phyloP scores from a whole-genome alignment of 2,329 filamentous ascomycete genomes.

The Chrysoporthe deuterocubensis region DNA sequence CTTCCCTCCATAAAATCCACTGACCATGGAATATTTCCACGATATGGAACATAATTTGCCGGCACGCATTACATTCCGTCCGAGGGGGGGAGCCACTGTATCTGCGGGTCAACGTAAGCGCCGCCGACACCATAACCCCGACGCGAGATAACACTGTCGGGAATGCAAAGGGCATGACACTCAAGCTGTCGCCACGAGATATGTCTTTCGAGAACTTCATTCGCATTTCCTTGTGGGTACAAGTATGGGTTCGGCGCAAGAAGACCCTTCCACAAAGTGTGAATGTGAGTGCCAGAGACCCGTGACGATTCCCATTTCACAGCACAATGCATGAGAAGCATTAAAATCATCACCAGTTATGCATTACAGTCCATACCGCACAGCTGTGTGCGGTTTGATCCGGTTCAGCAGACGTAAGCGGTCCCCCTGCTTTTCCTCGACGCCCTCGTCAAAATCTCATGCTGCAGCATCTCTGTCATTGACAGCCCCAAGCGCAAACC shows the following conservation, averaged over 20 bases:
- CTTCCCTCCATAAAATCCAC: background rate
- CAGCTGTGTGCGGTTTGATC: background rate
- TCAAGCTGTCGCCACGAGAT: background rate
- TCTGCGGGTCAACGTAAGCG: background rate
- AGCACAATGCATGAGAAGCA: background rate
- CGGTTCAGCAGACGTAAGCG: background rate
- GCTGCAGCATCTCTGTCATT: background rate
- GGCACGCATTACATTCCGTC: background rate
- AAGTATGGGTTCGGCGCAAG: background rate
- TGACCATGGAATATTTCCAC: background rate
- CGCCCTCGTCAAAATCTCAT: background rate
- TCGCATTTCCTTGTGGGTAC: background rate
- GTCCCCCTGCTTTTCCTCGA: background rate
- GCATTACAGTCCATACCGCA: background rate
- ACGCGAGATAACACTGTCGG: background rate
- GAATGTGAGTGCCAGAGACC: background rate
- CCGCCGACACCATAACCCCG: background rate
- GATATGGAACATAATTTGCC: background rate
- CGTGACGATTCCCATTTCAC: background rate
- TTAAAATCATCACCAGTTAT: background rate
- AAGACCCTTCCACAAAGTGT: background rate
- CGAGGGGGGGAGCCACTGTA: background rate
- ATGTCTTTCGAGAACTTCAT: background rate
- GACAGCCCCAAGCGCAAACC: too few species aligned
- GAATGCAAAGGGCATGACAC: background rate